phyloP scores from a whole-genome alignment of 129 eudicot genomes.

The Escallonia herrerae region DNA sequence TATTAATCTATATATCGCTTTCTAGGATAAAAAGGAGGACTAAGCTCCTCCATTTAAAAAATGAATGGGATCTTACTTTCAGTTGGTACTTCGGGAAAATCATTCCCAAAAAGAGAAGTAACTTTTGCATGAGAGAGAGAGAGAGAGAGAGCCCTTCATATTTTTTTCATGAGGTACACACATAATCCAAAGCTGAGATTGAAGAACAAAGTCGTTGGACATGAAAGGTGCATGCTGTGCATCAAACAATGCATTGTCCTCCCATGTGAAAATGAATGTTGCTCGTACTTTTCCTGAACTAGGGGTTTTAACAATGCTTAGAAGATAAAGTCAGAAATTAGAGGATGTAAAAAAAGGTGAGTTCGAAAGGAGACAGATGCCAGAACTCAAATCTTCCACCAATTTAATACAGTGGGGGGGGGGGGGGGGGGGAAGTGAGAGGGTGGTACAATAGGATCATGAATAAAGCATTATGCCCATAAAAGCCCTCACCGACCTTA shows the following conservation, averaged over 20 bases:
- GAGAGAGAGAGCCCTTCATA: background rate
- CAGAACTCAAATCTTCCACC: background rate
- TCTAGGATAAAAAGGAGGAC: too few species aligned
- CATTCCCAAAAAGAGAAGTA: background rate
- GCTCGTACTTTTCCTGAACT: background rate
- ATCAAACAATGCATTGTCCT: background rate
- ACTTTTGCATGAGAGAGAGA: background rate
- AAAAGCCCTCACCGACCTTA: constrained; percentile 5
- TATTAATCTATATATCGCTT: too few species aligned
- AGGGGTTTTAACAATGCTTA: background rate
- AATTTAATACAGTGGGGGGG: background rate
- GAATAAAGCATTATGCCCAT: background rate
- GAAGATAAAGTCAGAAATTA: background rate
- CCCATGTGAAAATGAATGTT: background rate
- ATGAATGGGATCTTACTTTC: background rate
- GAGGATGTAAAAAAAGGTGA: background rate
- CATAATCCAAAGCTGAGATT: constrained; percentile 4
- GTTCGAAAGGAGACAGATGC: background rate
- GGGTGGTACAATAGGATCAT: background rate
- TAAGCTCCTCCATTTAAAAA: too few species aligned
- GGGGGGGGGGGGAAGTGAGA: background rate
- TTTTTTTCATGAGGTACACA: background rate
- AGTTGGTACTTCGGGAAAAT: background rate
- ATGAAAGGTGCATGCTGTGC: constrained; percentile 6
- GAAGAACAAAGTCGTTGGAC: constrained; percentile 11